phyloP scores from a whole-genome alignment of 495 filamentous ascomycete species.

The Thermochaetoides thermophila region DNA sequence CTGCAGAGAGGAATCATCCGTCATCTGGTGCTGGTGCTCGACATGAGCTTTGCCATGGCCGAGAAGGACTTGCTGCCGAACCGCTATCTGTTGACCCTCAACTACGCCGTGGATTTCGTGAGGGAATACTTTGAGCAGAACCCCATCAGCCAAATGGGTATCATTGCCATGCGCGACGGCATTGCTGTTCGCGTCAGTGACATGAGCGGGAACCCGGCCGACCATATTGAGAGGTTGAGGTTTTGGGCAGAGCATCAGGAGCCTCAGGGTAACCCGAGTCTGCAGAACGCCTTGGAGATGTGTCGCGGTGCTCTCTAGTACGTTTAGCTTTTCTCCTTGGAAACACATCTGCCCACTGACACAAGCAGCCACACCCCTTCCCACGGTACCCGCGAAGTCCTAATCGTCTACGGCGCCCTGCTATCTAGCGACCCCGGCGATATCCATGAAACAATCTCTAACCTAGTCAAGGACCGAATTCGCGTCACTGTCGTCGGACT shows the following conservation, averaged over 20 bases:
- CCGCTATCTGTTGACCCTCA: conserved; percentile 65
- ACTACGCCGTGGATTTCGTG: conserved; percentile 77
- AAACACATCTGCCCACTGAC: no score
- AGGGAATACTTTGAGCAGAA: conserved; percentile 97
- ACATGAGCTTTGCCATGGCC: conserved; percentile 82
- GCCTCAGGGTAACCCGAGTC: conserved; percentile 72
- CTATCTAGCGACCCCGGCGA: conserved; percentile 85
- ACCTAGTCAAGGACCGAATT: conserved; percentile 64
- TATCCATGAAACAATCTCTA: conserved; percentile 76
- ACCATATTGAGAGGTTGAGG: conserved; percentile 65
- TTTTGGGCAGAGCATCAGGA: conserved; percentile 57
- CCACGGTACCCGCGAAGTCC: conserved; percentile 82
- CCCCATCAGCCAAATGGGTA: conserved; percentile 88
- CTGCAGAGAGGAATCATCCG: conserved; percentile 93
- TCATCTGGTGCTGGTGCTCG: conserved; percentile 81
- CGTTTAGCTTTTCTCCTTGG: no score
- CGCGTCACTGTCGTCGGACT: conserved; percentile 79
- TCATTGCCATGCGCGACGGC: conserved; percentile 84
- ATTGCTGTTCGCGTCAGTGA: conserved; percentile 73
- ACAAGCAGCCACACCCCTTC: conserved; percentile 74
- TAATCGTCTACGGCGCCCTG: conserved; percentile 84
- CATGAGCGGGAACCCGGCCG: conserved; percentile 78
- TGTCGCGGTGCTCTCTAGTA: conserved; percentile 74
- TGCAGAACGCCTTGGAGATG: conserved; percentile 95
- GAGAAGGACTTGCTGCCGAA: conserved; percentile 90